Evolutionary conservation across 179 eudicot genomes (phyloP).

Genomic region (Monotropa hypopitys): DNA sequence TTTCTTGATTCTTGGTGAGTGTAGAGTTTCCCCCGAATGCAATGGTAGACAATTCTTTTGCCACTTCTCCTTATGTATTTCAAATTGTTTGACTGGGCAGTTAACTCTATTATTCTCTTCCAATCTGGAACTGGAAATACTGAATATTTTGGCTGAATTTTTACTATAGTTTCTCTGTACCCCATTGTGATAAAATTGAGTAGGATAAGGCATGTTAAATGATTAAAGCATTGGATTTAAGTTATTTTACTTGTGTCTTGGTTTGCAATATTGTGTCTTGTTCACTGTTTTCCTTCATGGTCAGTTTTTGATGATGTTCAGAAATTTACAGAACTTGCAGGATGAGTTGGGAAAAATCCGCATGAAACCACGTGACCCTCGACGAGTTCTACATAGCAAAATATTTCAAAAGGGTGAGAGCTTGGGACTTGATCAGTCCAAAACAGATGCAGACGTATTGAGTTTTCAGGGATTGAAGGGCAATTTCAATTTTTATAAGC

Average conservation of each 20-base stretch:
- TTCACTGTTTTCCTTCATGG: not conserved
- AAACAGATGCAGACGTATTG: slow-evolving; percentile 18
- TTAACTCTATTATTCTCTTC: not conserved
- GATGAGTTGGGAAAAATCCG: slow-evolving; percentile 58
- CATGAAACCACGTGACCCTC: slow-evolving; percentile 98
- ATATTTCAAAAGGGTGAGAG: slow-evolving; percentile 23
- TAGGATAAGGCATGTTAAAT: not conserved
- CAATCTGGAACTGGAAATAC: not conserved
- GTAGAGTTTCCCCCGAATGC: not conserved
- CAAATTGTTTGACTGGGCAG: not conserved
- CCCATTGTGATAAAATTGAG: not conserved
- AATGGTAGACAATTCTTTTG: not conserved
- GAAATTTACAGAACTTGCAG: slow-evolving; percentile 34
- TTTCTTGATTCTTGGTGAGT: not conserved
- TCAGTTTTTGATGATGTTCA: not conserved
- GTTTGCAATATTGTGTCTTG: not conserved
- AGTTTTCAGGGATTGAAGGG: slow-evolving; percentile 28
- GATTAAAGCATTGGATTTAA: not conserved
- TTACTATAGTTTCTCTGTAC: not conserved
- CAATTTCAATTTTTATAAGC: slow-evolving; percentile 23
- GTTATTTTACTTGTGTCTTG: not conserved
- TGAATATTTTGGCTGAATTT: not conserved
- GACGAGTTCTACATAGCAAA: slow-evolving; percentile 57
- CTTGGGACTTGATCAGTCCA: slow-evolving; percentile 34
- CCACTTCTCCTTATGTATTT: not conserved